These are phyloP conservation scores for Favolaschia claudopus DNA, from an alignment of 768 basidiomycete species.

Conservation along the genomic window DNA sequence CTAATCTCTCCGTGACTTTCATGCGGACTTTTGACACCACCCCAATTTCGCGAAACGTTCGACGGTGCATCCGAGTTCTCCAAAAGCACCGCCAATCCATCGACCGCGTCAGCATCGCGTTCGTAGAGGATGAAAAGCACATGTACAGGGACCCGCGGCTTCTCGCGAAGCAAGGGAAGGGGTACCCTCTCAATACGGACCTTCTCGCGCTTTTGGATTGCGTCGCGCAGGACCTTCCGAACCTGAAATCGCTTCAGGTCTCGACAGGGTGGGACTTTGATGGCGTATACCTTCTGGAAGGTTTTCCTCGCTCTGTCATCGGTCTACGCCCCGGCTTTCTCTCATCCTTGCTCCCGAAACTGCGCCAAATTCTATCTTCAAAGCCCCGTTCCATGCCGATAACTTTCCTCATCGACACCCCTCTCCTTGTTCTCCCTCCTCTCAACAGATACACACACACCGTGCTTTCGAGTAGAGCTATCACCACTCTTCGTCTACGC, in stretches of 20 bases:
- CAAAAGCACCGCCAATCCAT: constrained; percentile 1
- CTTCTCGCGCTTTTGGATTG: constrained; percentile 1
- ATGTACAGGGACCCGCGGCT: not conserved
- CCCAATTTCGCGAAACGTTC: not conserved
- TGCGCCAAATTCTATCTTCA: not conserved
- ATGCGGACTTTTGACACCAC: not conserved
- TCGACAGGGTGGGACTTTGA: constrained; percentile 6
- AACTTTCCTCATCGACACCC: constrained; percentile 7
- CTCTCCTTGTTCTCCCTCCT: constrained; percentile 1
- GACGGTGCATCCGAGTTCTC: not conserved
- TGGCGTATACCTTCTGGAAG: constrained; percentile 3
- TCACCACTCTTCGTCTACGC: constrained; percentile 6
- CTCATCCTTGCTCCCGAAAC: not conserved
- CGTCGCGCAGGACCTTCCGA: not conserved
- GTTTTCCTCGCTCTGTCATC: not conserved
- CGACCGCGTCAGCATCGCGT: not conserved
- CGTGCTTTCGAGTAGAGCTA: not conserved
- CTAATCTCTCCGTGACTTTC: not conserved
- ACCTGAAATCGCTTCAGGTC: not conserved
- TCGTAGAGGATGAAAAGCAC: not conserved
- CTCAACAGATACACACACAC: not conserved
- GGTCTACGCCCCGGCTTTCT: not conserved
- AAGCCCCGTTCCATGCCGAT: not conserved
- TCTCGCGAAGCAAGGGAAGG: not conserved
- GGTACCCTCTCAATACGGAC: not conserved